Evolutionary conservation across 2,329 filamentous ascomycete genomes (phyloP).

Genomic region (Pestalotiopsis sp.): DNA sequence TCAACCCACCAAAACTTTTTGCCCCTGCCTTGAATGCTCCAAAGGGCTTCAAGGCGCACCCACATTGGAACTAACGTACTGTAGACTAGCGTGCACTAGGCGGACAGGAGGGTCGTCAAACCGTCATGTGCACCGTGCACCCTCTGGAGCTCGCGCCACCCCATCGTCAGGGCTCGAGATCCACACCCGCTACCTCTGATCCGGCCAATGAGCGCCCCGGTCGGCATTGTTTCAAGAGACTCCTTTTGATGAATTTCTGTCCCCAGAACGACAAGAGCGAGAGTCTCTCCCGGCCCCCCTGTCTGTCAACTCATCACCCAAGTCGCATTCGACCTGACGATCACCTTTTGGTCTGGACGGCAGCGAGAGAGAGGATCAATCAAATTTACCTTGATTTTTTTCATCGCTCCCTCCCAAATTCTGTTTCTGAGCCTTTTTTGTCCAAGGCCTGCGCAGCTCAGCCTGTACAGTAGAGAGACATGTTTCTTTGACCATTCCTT

Average conservation of each 20-base stretch:
- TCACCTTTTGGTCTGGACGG: background rate
- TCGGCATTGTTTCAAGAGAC: slow-evolving; percentile 1
- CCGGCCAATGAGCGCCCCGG: slow-evolving; percentile 2
- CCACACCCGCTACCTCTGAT: background rate
- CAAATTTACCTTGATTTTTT: slow-evolving; percentile 3
- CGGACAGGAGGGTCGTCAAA: background rate
- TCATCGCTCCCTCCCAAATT: background rate
- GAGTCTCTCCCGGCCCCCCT: background rate
- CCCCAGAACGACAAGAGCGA: background rate
- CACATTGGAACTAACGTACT: background rate
- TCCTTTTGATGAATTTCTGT: slow-evolving; percentile 14
- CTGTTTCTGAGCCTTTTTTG: background rate
- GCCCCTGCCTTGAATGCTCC: background rate
- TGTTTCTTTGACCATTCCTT: background rate
- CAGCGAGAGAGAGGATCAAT: background rate
- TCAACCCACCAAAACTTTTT: background rate
- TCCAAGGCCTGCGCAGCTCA: background rate
- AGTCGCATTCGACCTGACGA: background rate
- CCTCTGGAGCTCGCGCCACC: background rate
- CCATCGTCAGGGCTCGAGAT: background rate
- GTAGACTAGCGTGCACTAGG: background rate
- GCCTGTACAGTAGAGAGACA: background rate
- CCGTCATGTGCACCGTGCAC: background rate
- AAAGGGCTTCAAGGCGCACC: background rate
- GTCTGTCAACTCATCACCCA: background rate